Conservation (phyloP, 202 grass and related monocot genomes). For the Setaria italica region DNA sequence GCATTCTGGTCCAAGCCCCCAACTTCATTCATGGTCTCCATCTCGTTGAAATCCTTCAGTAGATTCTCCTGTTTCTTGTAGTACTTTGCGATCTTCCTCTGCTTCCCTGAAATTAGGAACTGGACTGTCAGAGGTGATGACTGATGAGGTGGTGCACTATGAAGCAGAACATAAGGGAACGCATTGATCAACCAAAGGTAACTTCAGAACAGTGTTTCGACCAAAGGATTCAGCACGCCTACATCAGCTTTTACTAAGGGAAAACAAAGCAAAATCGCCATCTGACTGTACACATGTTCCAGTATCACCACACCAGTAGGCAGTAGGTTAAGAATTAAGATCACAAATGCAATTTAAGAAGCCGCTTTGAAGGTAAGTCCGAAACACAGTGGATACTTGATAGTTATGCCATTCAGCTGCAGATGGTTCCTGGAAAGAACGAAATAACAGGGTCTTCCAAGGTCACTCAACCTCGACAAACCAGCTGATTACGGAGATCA, state of each 20-base stretch:
- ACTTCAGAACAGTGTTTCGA: neutral
- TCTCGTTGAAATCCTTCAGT: constrained; percentile 82
- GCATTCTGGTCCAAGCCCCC: constrained; percentile 56
- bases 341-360: neutral
- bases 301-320: neutral
- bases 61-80: constrained; percentile 89
- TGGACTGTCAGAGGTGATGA: neutral
- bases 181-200: neutral
- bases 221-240: neutral
- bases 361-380: neutral
- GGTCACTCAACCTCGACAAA: too few species aligned
- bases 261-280: neutral
- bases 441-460: too few species aligned
- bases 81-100: constrained; percentile 87
- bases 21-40: constrained; percentile 78
- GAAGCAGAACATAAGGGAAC: neutral
- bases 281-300: neutral
- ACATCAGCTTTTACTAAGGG: neutral
- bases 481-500: too few species aligned
- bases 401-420: neutral
- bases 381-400: neutral
- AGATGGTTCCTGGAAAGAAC: neutral
- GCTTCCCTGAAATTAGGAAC: constrained; percentile 60
- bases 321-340: neutral
- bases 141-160: neutral